Evolutionary conservation across 1,284 basidiomycete species (phyloP), one percentile per base, ranked within the genome.

Genomic region (Cutaneotrichosporon spelunceum): DNA sequence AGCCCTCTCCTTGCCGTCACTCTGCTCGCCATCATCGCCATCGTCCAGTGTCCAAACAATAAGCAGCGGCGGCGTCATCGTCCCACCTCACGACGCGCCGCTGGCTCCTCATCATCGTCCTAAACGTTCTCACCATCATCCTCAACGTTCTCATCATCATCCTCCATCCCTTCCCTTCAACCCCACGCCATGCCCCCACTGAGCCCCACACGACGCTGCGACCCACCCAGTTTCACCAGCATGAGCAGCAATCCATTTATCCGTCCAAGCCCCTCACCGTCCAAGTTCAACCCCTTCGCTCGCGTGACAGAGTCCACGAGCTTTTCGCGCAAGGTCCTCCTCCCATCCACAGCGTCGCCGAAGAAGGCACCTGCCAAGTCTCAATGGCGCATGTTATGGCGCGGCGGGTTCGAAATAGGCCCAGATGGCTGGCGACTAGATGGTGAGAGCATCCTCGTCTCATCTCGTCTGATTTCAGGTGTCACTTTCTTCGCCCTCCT

Each of bases 401-500:
- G 77, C 34, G 78, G 78, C 8, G 78, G 76, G 7, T 63, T 79
- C 8, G 75, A 78, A 61, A 70, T 79, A 23, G 78, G 78, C 0
- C 59, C 59, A 7, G 75, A 78, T 23, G 76, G 78, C 6, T 79
- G 72, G 68, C 64, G 72, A 19, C 62, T 79, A 11, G 77, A 78
- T 48, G 78, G 78, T 74, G 54, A 60, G 73, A 33, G 2, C 36
- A 3, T 14, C 0, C 4, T 2, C 39, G 19, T 3, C 57, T 7
- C 39, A 23, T 3, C 57, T 7, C 16, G 11, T 23, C 56, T 55
- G 45, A 57, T 23, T 13, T 6, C 59, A 78, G 77, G 75, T 21
- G 65, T 77, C 24, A 74, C 74, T 4, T 78, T 79, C 62, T 72
- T 73, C 59, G 77, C 76, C 11, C 62, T 65, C 11, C 60, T 77